Evolutionary conservation across 495 filamentous ascomycete genomes (phyloP).

Genomic region (Annulohypoxylon nitens): DNA sequence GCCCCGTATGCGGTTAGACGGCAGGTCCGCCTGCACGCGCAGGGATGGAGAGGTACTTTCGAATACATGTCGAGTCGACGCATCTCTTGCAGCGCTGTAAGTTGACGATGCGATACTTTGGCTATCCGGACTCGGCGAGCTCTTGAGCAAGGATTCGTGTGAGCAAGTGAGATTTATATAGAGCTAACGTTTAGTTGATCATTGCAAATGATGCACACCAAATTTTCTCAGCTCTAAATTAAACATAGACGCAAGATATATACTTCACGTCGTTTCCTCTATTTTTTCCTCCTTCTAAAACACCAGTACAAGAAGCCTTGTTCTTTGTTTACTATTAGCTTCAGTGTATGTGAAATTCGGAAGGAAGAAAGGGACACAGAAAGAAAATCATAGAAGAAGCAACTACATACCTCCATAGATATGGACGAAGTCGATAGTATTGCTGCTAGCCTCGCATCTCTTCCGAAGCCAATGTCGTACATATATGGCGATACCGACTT

Average conservation of each 20-base stretch:
- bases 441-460: slow-evolving; percentile 53
- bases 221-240: slow-evolving; percentile 26
- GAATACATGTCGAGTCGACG: slow-evolving; percentile 40
- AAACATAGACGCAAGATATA: slow-evolving; percentile 38
- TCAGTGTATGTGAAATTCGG: background rate
- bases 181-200: slow-evolving; percentile 27
- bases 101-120: slow-evolving; percentile 27
- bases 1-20: slow-evolving; percentile 44
- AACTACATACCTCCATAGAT: slow-evolving; percentile 19
- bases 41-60: slow-evolving; percentile 41
- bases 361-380: slow-evolving; percentile 4
- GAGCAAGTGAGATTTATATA: slow-evolving; percentile 37
- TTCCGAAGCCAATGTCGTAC: slow-evolving; percentile 53
- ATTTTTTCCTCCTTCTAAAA: slow-evolving; percentile 1
- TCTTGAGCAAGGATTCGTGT: slow-evolving; percentile 31
- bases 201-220: slow-evolving; percentile 28
- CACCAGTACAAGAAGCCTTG: background rate
- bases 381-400: slow-evolving; percentile 1
- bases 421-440: slow-evolving; percentile 52
- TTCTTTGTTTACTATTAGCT: background rate
- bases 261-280: slow-evolving; percentile 23
- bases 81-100: slow-evolving; percentile 26
- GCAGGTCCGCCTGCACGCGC: slow-evolving; percentile 43
- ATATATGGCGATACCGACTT: slow-evolving; percentile 56
- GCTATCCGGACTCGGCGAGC: slow-evolving; percentile 33